Base-by-base conservation (phyloP, 139 green algal species). In the Micractinium sp. region DNA sequence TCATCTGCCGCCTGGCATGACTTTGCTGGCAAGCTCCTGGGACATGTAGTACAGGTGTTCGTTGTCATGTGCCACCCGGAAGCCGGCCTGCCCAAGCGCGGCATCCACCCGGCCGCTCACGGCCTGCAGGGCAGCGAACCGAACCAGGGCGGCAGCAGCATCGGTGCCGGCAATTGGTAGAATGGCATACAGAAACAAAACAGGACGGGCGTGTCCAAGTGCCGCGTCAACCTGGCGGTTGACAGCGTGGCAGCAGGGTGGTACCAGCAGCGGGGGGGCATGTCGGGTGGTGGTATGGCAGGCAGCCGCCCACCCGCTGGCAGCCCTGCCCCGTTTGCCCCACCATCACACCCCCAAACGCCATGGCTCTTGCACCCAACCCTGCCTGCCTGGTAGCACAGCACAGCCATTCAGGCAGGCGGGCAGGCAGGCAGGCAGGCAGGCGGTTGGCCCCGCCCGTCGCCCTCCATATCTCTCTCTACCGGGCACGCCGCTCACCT, bases 31-130 rank as follows among this genome's bases (percentile, higher is more conserved):
- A 25, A 31, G 74, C 27, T 33, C 9, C 16, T 12, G 29, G 33
- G 29, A 80, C 20, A 90, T 69, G 36, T 82, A 90, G 3, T 69
- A 39, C 0, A 80, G 35, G 67, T 90, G 87, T 66, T 90, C 87
- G 66, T 90, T 90, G 36, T 90, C 87, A 19, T 38, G 27, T 3
- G 63, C 35, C 4, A 67, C 66, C 12, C 33, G 27, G 12, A 77
- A 77, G 25, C 22, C 3, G 2, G 41, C 27, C 16, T 36, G 22
- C 3, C 18, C 33, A 33, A 90, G 87, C 13, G 87, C 87, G 9
- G 47, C 39, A 35, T 86, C 60, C 36, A 90, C 73, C 13, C 61
- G 78, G 0, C 39, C 53, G 27, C 76, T 87, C 47, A 87, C 85
- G 18, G 71, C 87, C 73, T 86, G 53, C 47, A 76, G 35, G 14